Base-by-base conservation (phyloP, 129 eudicot species). In the Kitagawia praeruptora region DNA sequence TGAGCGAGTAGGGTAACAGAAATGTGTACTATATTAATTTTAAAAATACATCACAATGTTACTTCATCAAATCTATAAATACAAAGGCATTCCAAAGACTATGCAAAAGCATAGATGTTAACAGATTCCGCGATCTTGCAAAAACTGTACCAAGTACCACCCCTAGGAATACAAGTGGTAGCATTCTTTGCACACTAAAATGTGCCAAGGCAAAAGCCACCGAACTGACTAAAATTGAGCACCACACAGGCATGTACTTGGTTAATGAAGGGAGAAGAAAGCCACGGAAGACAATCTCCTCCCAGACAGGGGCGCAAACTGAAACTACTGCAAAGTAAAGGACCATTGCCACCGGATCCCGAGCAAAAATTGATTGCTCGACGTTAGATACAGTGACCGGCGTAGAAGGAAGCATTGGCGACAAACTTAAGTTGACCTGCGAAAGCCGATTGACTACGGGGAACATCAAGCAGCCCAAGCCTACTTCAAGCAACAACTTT, bases 11-110 rank as follows among this genome's bases (percentile, higher is more conserved):
- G 14, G 58, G 41, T n/a, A 77, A 78, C 9, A 66, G 80, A 21
- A 63, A 73, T 38, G 42, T 71, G 14, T 41, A 70, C 74, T 39
- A 28, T 25, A 51, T 70, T 66, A 38, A 51, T 76, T 34, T 70
- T 34, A 70, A 76, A 47, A 81, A 45, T 74, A 70, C 83, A 77
- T 56, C 79, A 63, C 51, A 67, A 70, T 69, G 74, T 82, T 78
- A 86, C 73, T 88, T 91, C 91, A 91, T 91, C 48, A 88, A 82
- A 89, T 91, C 91, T 82, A 91, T 70, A 79, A 89, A 87, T 81
- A 91, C 96, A 84, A 91, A 91, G 23, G 88, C 89, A 81, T 89
- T 89, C 93, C 93, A 89, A 34, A 89, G 85, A 77, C 91, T 88
- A 80, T 91, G 96, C 84, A 91, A 83, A 37, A 91, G 86, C 88